These are phyloP conservation scores for Bolboschoenus planiculmis DNA, from an alignment of 176 grass and related monocot genomes.

Conservation along the genomic window DNA sequence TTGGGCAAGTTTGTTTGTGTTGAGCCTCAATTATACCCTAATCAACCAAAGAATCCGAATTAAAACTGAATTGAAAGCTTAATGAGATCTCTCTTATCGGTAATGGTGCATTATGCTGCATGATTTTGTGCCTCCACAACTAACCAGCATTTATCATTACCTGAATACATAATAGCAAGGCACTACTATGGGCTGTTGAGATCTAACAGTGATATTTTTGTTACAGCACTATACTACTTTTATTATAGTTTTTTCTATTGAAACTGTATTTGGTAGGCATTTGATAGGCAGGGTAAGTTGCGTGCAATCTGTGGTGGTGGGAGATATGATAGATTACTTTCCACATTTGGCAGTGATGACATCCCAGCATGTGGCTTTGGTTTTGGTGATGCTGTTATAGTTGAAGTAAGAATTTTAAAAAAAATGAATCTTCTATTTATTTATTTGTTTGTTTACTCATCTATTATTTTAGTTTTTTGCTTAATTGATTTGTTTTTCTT, in stretches of 20 bases:
- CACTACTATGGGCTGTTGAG: not conserved
- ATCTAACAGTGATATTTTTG: not conserved
- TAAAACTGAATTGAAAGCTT: not conserved
- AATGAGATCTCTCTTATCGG: not conserved
- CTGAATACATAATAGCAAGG: not conserved
- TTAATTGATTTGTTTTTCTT: not conserved
- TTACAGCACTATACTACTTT: not conserved
- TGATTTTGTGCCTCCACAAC: not conserved
- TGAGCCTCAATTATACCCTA: not conserved
- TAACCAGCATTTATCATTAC: not conserved
- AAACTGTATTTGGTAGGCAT: constrained; percentile 37
- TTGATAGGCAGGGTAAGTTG: constrained; percentile 76
- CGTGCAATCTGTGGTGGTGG: constrained; percentile 81
- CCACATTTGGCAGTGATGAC: constrained; percentile 93
- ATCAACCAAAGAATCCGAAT: not conserved
- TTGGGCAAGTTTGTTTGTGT: not conserved
- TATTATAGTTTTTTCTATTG: not conserved
- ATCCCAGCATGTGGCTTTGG: constrained; percentile 89
- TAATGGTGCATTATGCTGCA: not conserved
- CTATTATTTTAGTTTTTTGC: not conserved
- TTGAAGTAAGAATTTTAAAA: constrained; percentile 57
- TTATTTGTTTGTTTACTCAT: not conserved
- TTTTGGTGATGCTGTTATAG: constrained; percentile 94
- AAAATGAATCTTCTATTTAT: not conserved
- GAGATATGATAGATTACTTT: constrained; percentile 72